These are phyloP conservation scores for Schizopora paradoxa DNA, from an alignment of 1,284 basidiomycete genomes.

Conservation along the genomic window DNA sequence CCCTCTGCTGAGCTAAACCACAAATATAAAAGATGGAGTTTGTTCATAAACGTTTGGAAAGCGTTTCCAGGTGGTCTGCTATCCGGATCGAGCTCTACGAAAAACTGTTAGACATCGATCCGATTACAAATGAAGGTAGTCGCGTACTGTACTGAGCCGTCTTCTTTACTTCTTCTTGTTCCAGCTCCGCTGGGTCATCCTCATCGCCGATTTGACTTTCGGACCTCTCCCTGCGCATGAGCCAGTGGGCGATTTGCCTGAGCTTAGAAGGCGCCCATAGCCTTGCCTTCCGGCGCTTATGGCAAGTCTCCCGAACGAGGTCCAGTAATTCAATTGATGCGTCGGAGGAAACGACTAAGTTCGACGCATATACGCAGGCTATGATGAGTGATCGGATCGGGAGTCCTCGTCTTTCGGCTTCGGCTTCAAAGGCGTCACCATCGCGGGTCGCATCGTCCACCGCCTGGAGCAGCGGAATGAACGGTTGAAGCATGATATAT, in stretches of 20 bases:
- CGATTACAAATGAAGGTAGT: neutral
- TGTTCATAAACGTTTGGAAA: constrained; percentile 34
- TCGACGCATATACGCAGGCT: constrained; percentile 43
- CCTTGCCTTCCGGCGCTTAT: constrained; percentile 34
- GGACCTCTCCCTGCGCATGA: constrained; percentile 26
- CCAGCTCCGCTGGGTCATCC: too few relatives aligned
- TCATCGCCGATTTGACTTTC: too few relatives aligned
- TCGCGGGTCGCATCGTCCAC: too few relatives aligned
- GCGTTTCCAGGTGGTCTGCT: constrained; percentile 40
- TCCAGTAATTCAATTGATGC: constrained; percentile 42
- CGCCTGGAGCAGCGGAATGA: constrained; percentile 29
- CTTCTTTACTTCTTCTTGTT: constrained; percentile 17
- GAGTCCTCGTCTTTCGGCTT: too few relatives aligned
- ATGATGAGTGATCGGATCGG: constrained; percentile 41
- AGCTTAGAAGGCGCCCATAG: constrained; percentile 50
- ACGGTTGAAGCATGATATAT: constrained; percentile 43
- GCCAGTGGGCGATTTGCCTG: constrained; percentile 36
- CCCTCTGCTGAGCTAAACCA: constrained; percentile 43
- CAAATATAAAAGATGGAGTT: constrained; percentile 31
- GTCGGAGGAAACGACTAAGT: constrained; percentile 37
- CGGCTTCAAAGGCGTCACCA: too few relatives aligned
- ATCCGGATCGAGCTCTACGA: constrained; percentile 41
- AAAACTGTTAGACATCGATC: neutral
- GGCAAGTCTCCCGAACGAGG: constrained; percentile 35
- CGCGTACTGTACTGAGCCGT: constrained; percentile 32